Base-by-base conservation (phyloP, 805 yeast species). In the Suhomyces canberraensis region DNA sequence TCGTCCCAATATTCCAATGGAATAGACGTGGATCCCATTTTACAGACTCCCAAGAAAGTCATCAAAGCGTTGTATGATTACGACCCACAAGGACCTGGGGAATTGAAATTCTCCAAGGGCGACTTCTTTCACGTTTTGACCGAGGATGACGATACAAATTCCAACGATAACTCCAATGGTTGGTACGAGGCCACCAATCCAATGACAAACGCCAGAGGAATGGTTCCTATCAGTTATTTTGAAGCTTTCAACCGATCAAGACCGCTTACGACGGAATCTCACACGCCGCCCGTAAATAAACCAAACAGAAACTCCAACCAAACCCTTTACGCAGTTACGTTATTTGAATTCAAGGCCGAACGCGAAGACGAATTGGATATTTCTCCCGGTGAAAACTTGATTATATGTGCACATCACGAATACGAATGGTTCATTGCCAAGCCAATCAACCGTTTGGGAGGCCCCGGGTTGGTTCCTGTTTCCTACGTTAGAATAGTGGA, bases 371-470 rank as follows among this genome's bases (percentile, higher is more conserved):
- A 93, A 61, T 72, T 93, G 46, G 82, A 83, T 45, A 87, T 91
- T 3, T 54, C 61, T 19, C 85, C 85, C 1, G 97, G 97, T 25
- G 99, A 93, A 51, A 83, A 85, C 50, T 75, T 93, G 44, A 85
- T 90, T 20, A 79, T 95, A 9, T 91, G 96, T 62, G 99, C 99
- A 2, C 97, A 91, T 61, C 95, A 91, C 55, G 89, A 88, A 38
- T 84, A 72, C 46, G 99, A 95, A 64, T 93, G 99, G 99, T 90
- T 89, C 51, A 93, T 93, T 41, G 98, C 97, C 4, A 93, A 93
- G 58, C 96, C 96, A 11, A 85, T 93, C 29, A 95, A 91, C 41
- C 71, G 97, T 37, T 69, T 93, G 25, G 98, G 98, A 17, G 98
- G 97, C 1, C 98, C 98, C 0, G 98, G 99, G 1, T 71, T 93